Evolutionary conservation across 108 stramenopile genomes (phyloP).

Genomic region (Skeletonema potamos): DNA sequence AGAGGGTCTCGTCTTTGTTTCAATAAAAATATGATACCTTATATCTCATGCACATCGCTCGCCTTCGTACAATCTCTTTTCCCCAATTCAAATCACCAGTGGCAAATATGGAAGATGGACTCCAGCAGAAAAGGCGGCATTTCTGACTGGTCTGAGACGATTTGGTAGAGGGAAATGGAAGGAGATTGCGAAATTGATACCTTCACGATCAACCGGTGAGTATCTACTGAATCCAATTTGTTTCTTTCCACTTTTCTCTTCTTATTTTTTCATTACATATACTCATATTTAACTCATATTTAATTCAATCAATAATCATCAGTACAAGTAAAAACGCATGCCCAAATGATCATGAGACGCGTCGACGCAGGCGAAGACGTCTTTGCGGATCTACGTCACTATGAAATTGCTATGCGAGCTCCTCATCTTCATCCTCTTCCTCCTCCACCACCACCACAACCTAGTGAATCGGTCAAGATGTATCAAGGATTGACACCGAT

Average conservation of each 20-base stretch:
- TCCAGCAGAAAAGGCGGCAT: background rate
- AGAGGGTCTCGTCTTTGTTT: background rate
- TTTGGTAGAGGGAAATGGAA: slow-evolving; percentile 43
- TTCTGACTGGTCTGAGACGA: slow-evolving; percentile 9
- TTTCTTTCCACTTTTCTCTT: background rate
- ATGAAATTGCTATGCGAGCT: background rate
- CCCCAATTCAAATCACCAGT: background rate
- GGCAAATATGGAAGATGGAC: slow-evolving; percentile 4
- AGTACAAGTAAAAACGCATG: slow-evolving; percentile 43
- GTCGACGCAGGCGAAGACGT: slow-evolving; percentile 49
- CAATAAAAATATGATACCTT: background rate
- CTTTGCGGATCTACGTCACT: slow-evolving; percentile 19
- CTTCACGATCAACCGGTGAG: slow-evolving; percentile 26
- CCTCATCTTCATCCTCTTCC: background rate
- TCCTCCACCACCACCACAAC: background rate
- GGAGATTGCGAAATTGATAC: slow-evolving; percentile 42
- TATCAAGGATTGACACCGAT: slow-evolving; percentile 11
- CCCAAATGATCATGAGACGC: slow-evolving; percentile 52
- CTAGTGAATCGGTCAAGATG: background rate
- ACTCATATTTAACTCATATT: background rate
- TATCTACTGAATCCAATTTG: too few species aligned
- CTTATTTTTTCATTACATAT: background rate
- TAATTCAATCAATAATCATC: background rate
- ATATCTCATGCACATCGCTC: background rate
- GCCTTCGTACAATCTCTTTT: background rate